phyloP scores from a whole-genome alignment of 495 filamentous ascomycete genomes.

The Trichocladium antarcticum region DNA sequence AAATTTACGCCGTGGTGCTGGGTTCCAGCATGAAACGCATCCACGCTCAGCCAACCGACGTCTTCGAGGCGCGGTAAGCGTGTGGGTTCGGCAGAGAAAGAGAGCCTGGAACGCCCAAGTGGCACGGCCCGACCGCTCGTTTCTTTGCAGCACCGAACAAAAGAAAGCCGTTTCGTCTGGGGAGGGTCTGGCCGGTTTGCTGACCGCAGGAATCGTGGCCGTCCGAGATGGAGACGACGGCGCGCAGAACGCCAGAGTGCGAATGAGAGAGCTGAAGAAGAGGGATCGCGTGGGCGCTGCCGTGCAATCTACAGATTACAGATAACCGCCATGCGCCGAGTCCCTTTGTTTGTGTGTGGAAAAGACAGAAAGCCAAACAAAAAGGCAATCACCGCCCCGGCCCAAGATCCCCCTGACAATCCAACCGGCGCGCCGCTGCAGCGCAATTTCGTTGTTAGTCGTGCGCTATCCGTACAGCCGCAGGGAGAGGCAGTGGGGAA shows the following conservation, averaged over 20 bases:
- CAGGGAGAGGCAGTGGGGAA: conserved; percentile 12
- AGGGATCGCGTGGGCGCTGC: too few relatives aligned
- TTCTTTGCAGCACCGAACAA: too few relatives aligned
- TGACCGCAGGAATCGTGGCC: too few relatives aligned
- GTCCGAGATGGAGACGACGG: too few relatives aligned
- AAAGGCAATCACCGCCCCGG: too few relatives aligned
- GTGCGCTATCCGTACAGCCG: conserved; percentile 22
- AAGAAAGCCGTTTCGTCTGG: not conserved
- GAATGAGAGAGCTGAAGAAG: too few relatives aligned
- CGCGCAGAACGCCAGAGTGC: too few relatives aligned
- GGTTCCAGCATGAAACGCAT: conserved; percentile 18
- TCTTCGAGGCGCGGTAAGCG: not conserved
- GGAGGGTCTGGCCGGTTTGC: too few relatives aligned
- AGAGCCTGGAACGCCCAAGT: not conserved
- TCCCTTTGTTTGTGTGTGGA: not conserved
- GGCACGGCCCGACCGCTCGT: conserved; percentile 6
- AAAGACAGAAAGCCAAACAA: too few relatives aligned
- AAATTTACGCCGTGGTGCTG: not conserved
- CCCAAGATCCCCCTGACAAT: too few relatives aligned
- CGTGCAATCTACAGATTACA: too few relatives aligned
- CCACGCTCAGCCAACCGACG: conserved; percentile 8
- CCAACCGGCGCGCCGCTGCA: conserved; percentile 2
- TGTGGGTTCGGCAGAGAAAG: not conserved
- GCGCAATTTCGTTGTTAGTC: conserved; percentile 22
- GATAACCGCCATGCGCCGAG: too few relatives aligned